phyloP scores from a whole-genome alignment of 495 filamentous ascomycete species.

The Penicillium cataractarum region DNA sequence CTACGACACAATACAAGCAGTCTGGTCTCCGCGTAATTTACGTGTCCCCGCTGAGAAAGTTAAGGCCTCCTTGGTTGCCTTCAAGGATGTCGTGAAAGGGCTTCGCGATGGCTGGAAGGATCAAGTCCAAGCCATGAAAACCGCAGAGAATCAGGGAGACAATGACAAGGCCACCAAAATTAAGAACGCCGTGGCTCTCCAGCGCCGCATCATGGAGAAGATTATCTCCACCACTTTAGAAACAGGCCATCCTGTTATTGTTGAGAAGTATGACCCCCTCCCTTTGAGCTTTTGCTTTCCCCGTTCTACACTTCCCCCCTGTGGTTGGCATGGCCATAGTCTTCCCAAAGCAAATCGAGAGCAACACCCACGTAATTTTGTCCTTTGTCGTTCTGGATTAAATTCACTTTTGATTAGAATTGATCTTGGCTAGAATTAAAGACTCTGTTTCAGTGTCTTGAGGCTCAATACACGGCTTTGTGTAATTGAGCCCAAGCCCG shows the following conservation, averaged over 20 bases:
- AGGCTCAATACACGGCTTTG: slow-evolving; percentile 11
- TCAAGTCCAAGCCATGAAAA: slow-evolving; percentile 59
- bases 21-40: slow-evolving; percentile 64
- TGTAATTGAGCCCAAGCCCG: not conserved
- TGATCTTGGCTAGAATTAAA: slow-evolving; percentile 34
- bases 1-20: slow-evolving; percentile 66
- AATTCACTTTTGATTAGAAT: slow-evolving; percentile 19
- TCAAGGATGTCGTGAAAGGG: slow-evolving; percentile 64
- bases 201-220: slow-evolving; percentile 60
- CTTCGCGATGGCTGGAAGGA: slow-evolving; percentile 65
- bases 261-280: slow-evolving; percentile 60
- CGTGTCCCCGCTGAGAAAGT: slow-evolving; percentile 49
- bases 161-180: slow-evolving; percentile 42
- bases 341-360: slow-evolving; percentile 41
- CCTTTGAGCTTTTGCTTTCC: slow-evolving; percentile 15
- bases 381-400: slow-evolving; percentile 30
- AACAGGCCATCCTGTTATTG: slow-evolving; percentile 64
- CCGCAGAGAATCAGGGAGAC: slow-evolving; percentile 57
- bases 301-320: slow-evolving; percentile 13
- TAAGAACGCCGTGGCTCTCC: slow-evolving; percentile 54
- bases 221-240: slow-evolving; percentile 63
- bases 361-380: slow-evolving; percentile 39
- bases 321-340: slow-evolving; percentile 36
- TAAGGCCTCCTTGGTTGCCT: slow-evolving; percentile 55
- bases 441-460: slow-evolving; percentile 9